phyloP scores from a whole-genome alignment of 1,139 yeast species.

The Spathaspora sp. region DNA sequence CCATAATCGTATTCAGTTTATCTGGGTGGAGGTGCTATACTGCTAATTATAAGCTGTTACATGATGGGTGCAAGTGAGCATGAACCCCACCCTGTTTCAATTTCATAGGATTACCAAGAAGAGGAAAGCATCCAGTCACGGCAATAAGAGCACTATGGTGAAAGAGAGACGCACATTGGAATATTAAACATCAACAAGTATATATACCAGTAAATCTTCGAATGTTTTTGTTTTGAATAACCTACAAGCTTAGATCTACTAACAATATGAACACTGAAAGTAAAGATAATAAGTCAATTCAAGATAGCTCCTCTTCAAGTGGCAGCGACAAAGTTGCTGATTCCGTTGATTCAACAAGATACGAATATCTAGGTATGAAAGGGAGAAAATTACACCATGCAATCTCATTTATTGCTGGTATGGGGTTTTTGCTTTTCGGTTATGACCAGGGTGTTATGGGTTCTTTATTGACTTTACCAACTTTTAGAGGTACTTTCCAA shows the following conservation, averaged over 20 bases:
- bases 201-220: not conserved
- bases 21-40: too few relatives aligned
- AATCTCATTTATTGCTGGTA: slow-evolving; percentile 51
- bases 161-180: not conserved
- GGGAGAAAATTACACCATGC: not conserved
- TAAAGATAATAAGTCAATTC: not conserved
- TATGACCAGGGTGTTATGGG: slow-evolving; percentile 78
- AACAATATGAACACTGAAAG: not conserved
- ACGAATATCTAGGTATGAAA: not conserved
- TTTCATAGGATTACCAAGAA: not conserved
- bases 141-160: not conserved
- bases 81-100: not conserved
- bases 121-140: too few relatives aligned
- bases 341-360: not conserved
- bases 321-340: not conserved
- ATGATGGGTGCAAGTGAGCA: not conserved
- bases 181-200: not conserved
- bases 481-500: slow-evolving; percentile 35
- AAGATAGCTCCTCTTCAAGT: not conserved
- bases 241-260: not conserved
- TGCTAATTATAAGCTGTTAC: too few relatives aligned
- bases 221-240: not conserved
- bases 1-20: too few relatives aligned
- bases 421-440: slow-evolving; percentile 71
- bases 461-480: slow-evolving; percentile 17